These are phyloP conservation scores for Tuber umbilicatum DNA, from an alignment of 495 filamentous ascomycete genomes.

Conservation along the genomic window DNA sequence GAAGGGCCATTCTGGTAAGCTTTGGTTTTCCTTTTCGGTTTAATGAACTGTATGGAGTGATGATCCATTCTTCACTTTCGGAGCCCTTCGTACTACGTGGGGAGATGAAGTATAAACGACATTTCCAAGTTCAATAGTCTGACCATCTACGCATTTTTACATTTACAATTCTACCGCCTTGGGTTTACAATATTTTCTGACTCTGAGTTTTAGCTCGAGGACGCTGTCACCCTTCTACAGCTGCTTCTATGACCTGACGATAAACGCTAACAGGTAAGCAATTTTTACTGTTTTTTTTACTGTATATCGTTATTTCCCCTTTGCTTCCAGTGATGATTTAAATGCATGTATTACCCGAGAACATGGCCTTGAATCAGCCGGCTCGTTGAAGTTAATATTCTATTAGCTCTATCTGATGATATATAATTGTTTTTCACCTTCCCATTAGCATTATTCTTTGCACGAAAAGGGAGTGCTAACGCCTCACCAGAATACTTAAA, in stretches of 20 bases:
- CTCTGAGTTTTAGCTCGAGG: neutral
- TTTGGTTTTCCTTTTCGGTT: neutral
- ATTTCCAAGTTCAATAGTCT: constrained; percentile 38
- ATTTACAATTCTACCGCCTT: neutral
- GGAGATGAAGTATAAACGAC: constrained; percentile 36
- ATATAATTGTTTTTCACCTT: neutral
- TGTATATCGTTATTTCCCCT: neutral
- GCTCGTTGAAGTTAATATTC: constrained; percentile 30
- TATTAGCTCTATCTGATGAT: constrained; percentile 7
- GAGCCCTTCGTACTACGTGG: constrained; percentile 18
- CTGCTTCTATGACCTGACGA: neutral
- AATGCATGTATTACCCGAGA: constrained; percentile 40
- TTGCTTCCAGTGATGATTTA: constrained; percentile 34
- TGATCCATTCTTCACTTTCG: constrained; percentile 38
- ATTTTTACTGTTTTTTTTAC: neutral
- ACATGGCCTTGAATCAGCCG: constrained; percentile 29
- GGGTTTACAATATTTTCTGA: neutral
- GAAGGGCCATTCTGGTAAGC: constrained; percentile 1
- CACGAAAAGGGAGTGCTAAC: neutral
- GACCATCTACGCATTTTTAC: constrained; percentile 17
- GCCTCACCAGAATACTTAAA: neutral
- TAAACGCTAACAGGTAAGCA: constrained; percentile 15
- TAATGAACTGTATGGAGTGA: constrained; percentile 19
- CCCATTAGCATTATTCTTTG: neutral
- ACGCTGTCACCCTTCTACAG: neutral